Base-by-base conservation (phyloP, 495 filamentous ascomycete species). In the Aspergillus mulundensis region DNA sequence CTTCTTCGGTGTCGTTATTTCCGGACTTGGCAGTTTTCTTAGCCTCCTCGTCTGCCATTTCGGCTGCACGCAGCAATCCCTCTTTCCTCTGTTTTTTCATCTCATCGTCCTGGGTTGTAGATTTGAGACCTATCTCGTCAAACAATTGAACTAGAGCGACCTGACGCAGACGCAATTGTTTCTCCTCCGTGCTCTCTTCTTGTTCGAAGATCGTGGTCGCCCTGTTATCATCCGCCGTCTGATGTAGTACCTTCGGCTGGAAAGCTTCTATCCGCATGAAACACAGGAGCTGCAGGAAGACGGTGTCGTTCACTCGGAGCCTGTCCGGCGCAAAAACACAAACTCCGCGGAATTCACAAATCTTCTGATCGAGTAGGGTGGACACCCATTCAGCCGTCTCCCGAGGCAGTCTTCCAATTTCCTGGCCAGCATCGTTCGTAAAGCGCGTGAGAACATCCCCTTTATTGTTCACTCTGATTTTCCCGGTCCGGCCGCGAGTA, bases 301-400 rank as follows among this genome's bases (percentile, higher is more conserved):
- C 81, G 0, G 92, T 97, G 66, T 98, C 94, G 66, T 95, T 95
- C 41, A 91, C 91, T 44, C 90, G 81, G 8, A 97, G 60, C 54
- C 79, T 77, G 56, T 97, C 95, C 3, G 91, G 91, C 0, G 87
- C 89, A 68, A 85, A 96, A n/a, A 98, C 90, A 61, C 90, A 96
- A 32, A 80, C 81, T 0, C 89, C 95, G 62, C 94, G 90, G 60
- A 98, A 93, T 12, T 73, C 81, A 71, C 91, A 96, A 14, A 97
- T 81, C 25, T 87, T 88, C 66, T 97, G 94, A 61, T 98, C 94
- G 49, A 98, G 84, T 58, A 98, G 70, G 0, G 91, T 87, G 18
- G 92, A 96, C 10, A 98, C 87, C 91, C 95, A 98, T 48, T 85
- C 83, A n/a, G 94, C 91, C 12, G 82, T 86, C 36, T 98, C 94